Percentiles rank a stretch among this genome's conserved stretches.
phyloP scores from a whole-genome alignment of 2,329 filamentous ascomycete genomes.

The Sodiomyces alkalinus region DNA sequence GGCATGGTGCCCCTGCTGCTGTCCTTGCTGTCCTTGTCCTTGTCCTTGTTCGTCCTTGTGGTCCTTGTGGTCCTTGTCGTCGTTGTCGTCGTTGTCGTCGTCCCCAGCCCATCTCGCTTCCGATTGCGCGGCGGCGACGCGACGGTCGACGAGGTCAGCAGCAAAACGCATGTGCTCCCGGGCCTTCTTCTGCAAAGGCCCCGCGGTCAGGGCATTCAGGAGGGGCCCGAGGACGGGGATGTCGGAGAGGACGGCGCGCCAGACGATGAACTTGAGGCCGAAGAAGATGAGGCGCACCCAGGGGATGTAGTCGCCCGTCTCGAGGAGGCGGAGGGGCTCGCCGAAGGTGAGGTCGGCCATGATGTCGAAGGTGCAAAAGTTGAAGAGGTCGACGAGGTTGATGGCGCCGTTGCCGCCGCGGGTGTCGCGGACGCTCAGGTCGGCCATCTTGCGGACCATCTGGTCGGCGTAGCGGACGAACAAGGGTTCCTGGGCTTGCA shows the following conservation, averaged over 20 bases:
- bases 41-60: too few relatives aligned
- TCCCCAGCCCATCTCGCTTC: too few relatives aligned
- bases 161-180: slow-evolving; percentile 4
- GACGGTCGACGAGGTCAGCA: slow-evolving; percentile 3
- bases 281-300: too few relatives aligned
- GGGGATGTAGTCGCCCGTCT: too few relatives aligned
- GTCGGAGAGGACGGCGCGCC: slow-evolving; percentile 11
- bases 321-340: slow-evolving; percentile 26
- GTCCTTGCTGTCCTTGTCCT: too few relatives aligned
- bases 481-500: slow-evolving; percentile 15
- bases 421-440: too few relatives aligned
- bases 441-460: too few relatives aligned
- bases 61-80: too few relatives aligned
- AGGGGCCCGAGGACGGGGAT: slow-evolving; percentile 9
- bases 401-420: too few relatives aligned
- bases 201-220: slow-evolving; percentile 2
- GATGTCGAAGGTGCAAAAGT: slow-evolving; percentile 28
- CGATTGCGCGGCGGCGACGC: too few relatives aligned
- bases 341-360: slow-evolving; percentile 35
- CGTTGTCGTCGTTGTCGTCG: too few relatives aligned
- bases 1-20: too few relatives aligned
- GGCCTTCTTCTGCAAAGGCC: slow-evolving; percentile 4
- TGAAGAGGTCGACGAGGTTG: slow-evolving; percentile 13
- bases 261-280: slow-evolving; percentile 12
- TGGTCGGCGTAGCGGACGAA: slow-evolving; percentile 11